Evolutionary conservation across 1,139 yeast species (phyloP), one percentile per base, ranked within the genome.

Genomic region (Pichia sp.): DNA sequence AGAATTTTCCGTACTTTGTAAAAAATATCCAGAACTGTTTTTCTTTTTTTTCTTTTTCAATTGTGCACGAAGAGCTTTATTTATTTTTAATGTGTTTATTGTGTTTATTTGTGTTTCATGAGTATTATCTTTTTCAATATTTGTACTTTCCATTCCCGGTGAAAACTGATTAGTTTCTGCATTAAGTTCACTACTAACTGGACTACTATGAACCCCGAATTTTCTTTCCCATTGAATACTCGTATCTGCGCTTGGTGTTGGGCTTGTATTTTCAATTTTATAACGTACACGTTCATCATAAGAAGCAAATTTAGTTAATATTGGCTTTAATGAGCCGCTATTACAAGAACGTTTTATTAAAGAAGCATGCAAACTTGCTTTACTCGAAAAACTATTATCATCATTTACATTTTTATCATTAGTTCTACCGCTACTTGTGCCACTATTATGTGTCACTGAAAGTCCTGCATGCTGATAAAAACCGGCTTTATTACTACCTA

Each of bases 191-290:
- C n/a, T n/a, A n/a, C n/a, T n/a, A n/a, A n/a, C n/a, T 24, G 9
- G 9, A 4, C 28, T 5, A 23, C 43, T 40, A 5, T 29, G 21
- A 11, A 35, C 18, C 8, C 43, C 43, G 26, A 41, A 41, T 11
- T 37, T 41, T 14, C 21, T 41, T 15, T 41, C 41, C 44, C 44
- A 41, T 23, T 25, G 25, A 22, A 40, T 21, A 29, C 23, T 31
- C 8, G 21, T 30, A 16, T 28, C 40, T 6, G 22, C n/a, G n/a
- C n/a, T n/a, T n/a, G n/a, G n/a, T n/a, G n/a, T n/a, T n/a, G n/a
- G n/a, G n/a, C n/a, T n/a, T n/a, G n/a, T n/a, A n/a, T 34, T 15
- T 18, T 16, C 29, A 33, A 23, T 16, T 6, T 14, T 19, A 19
- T 16, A 33, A 9, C 16, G n/a, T 7, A 25, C 13, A 11, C 8